A percentile compares a stretch with the other conserved stretches of the same genome.
phyloP scores from a whole-genome alignment of 768 basidiomycete species.

The Gyrodon lividus region DNA sequence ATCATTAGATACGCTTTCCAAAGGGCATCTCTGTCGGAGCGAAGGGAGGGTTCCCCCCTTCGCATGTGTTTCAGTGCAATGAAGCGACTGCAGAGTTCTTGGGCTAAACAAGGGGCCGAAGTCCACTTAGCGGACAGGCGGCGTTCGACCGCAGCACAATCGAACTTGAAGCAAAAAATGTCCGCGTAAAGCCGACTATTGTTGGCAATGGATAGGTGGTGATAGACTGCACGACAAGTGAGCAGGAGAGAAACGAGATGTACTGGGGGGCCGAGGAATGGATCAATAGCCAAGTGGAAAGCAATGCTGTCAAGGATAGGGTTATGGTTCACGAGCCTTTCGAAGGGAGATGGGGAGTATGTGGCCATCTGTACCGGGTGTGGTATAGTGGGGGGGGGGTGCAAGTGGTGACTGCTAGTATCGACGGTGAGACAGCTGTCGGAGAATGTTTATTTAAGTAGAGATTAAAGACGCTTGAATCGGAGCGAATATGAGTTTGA shows the following conservation, averaged over 20 bases:
- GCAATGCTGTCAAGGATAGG: slow-evolving; percentile 42
- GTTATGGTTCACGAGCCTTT: slow-evolving; percentile 13
- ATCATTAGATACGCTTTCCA: slow-evolving; percentile 58
- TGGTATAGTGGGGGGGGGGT: background rate
- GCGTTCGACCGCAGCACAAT: slow-evolving; percentile 38
- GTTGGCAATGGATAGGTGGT: slow-evolving; percentile 34
- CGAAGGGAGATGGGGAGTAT: slow-evolving; percentile 13
- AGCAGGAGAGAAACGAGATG: slow-evolving; percentile 39
- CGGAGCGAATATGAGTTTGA: slow-evolving; percentile 34
- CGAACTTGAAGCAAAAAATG: slow-evolving; percentile 48
- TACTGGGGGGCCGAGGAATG: slow-evolving; percentile 44
- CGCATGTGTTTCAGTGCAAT: slow-evolving; percentile 43
- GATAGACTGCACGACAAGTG: slow-evolving; percentile 37
- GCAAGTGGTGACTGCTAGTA: slow-evolving; percentile 2
- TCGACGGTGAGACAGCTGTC: slow-evolving; percentile 9
- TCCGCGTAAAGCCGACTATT: slow-evolving; percentile 42
- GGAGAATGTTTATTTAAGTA: slow-evolving; percentile 27
- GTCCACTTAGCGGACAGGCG: slow-evolving; percentile 39
- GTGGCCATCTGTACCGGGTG: background rate
- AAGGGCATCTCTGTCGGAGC: slow-evolving; percentile 39
- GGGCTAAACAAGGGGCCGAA: slow-evolving; percentile 37
- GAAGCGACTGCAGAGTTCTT: slow-evolving; percentile 46
- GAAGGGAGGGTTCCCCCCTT: slow-evolving; percentile 11
- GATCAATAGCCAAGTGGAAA: slow-evolving; percentile 36
- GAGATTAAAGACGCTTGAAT: slow-evolving; percentile 23